Base-by-base conservation (phyloP, 1,139 yeast species). In the Yamadazyma buinensis region DNA sequence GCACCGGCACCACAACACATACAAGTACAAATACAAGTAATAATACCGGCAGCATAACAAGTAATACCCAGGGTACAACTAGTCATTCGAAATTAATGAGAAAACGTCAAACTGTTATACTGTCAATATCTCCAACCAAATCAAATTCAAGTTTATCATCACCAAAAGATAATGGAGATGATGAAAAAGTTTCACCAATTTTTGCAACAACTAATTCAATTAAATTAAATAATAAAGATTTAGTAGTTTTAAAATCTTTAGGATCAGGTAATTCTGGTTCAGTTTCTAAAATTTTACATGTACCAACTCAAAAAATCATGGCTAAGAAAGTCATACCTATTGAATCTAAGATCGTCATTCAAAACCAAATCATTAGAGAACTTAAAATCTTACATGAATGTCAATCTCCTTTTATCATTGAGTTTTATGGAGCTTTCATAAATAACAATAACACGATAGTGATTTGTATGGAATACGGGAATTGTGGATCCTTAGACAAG, bases 211-310 rank as follows among this genome's bases (percentile, higher is more conserved):
- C 68, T 4, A 46, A 64, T 7, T 43, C 62, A 18, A 42, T 61
- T 23, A 74, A 76, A 37, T 65, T 84, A 35, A 69, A 73, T 37
- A 79, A 72, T 41, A 76, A 77, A 30, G 97, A 92, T 52, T 62
- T 94, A 29, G 75, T 87, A 15, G 77, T 80, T 20, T 59, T 92
- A 36, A 81, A 85, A 41, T 81, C 80, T 43, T 69, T 92, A 38
- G 99, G 99, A 9, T 73, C 87, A 22, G 99, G 99, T 7, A 90
- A 87, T 55, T 87, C 95, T 11, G 99, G 99, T 3, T 80, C 88
- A 1, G 99, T 92, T 3, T 72, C 86, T 34, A 87, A 88, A 54
- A 94, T 88, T 11, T 62, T 87, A 36, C 98, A 92, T 58, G 72
- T 85, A 3, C 97, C 97, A 13, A 80, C 92, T 5, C 87, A 90